Evolutionary conservation across 2,329 filamentous ascomycete species (phyloP).

Genomic region (Aspergillus carbonarius): DNA sequence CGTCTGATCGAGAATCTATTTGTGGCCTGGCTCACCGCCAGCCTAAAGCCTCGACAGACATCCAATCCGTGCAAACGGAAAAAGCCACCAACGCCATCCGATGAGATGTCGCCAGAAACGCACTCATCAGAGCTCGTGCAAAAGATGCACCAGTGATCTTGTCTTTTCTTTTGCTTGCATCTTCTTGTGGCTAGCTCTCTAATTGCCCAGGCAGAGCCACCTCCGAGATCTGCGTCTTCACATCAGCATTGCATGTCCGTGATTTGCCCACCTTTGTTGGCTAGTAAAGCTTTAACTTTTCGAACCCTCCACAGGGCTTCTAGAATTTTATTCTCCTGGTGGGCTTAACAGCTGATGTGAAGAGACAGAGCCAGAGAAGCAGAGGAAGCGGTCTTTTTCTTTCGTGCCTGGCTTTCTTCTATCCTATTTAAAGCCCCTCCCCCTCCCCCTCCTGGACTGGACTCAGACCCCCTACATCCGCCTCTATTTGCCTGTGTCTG

Average conservation of each 20-base stretch:
- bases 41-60: slow-evolving; percentile 19
- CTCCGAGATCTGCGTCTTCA: slow-evolving; percentile 11
- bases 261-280: too few relatives aligned
- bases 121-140: slow-evolving; percentile 13
- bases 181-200: slow-evolving; percentile 11
- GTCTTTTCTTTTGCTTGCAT: slow-evolving; percentile 6
- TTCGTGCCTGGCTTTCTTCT: slow-evolving; percentile 6
- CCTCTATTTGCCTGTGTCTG: not conserved
- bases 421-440: not conserved
- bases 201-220: slow-evolving; percentile 9
- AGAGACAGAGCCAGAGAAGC: slow-evolving; percentile 11
- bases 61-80: slow-evolving; percentile 5
- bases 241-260: slow-evolving; percentile 9
- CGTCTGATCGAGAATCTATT: slow-evolving; percentile 18
- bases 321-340: slow-evolving; percentile 25
- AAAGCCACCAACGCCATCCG: slow-evolving; percentile 10
- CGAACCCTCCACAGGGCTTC: slow-evolving; percentile 22
- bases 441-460: slow-evolving; percentile 1
- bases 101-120: slow-evolving; percentile 22
- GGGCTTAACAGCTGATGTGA: slow-evolving; percentile 12
- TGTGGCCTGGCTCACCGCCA: slow-evolving; percentile 23
- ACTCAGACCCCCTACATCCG: not conserved
- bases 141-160: slow-evolving; percentile 10
- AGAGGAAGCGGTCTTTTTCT: slow-evolving; percentile 12
- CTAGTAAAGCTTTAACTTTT: not conserved